Evolutionary conservation across 1,284 basidiomycete species (phyloP).

Genomic region (Cryptococcus sp.): DNA sequence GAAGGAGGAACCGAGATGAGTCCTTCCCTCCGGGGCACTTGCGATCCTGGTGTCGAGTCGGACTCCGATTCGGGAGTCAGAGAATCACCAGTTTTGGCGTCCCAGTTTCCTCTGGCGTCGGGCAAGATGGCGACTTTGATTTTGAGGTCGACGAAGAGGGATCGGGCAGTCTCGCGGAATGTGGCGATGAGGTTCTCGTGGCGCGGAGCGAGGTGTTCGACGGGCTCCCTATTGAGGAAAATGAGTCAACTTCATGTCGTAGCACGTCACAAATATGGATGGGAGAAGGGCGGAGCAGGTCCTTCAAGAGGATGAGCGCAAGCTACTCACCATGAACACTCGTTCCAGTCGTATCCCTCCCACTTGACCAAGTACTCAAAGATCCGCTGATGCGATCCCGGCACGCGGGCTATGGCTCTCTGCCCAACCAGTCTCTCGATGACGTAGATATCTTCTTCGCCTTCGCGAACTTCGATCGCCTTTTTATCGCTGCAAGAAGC

Average conservation of each 20-base stretch:
- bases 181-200: not conserved
- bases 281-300: no score
- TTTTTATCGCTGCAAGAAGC: constrained; percentile 11
- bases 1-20: no score
- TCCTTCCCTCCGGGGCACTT: not conserved
- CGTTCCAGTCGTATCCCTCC: constrained; percentile 18
- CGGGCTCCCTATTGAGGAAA: constrained; percentile 15
- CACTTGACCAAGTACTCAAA: constrained; percentile 27
- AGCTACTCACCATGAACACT: constrained; percentile 29
- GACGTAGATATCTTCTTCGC: constrained; percentile 11
- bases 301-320: no score
- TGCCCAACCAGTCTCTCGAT: constrained; percentile 20
- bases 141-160: not conserved
- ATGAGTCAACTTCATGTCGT: no score
- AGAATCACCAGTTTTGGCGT: constrained; percentile 2
- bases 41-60: no score
- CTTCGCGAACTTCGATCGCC: constrained; percentile 13
- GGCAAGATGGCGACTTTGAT: not conserved
- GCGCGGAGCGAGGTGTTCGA: constrained; percentile 5
- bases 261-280: no score
- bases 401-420: constrained; percentile 3
- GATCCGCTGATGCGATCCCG: constrained; percentile 2
- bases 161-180: constrained; percentile 2
- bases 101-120: constrained; percentile 10
- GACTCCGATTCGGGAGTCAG: no score